Percentiles rank a stretch among this genome's conserved stretches.
Evolutionary conservation across 331 rosid genomes (phyloP).

Genomic region (Quercus lobata): DNA sequence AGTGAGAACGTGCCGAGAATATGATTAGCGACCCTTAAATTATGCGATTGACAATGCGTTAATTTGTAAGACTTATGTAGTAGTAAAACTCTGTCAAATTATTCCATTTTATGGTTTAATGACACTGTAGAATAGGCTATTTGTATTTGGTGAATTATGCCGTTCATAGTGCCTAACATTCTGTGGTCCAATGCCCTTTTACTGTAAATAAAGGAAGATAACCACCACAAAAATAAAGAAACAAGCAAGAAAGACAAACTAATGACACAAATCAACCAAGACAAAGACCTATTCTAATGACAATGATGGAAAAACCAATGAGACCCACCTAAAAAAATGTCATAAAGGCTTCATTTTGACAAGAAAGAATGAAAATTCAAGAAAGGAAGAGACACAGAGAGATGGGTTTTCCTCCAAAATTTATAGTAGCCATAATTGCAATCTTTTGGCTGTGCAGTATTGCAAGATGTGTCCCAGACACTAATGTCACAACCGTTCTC

Average conservation of each 20-base stretch:
- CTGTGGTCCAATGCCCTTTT: too few relatives aligned
- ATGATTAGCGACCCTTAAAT: too few relatives aligned
- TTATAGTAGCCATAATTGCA: slow-evolving; percentile 7
- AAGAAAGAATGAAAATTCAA: not conserved
- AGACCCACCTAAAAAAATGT: not conserved
- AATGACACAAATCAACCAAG: not conserved
- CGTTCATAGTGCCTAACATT: too few relatives aligned
- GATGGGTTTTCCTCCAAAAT: slow-evolving; percentile 22
- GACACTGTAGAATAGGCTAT: too few relatives aligned
- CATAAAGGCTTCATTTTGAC: not conserved
- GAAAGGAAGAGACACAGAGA: not conserved
- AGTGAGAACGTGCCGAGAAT: too few relatives aligned
- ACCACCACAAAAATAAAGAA: not conserved
- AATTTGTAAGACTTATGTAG: too few relatives aligned
- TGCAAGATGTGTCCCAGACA: slow-evolving; percentile 36
- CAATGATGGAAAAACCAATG: slow-evolving; percentile 10
- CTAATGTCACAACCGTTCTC: slow-evolving; percentile 32
- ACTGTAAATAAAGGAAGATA: too few relatives aligned
- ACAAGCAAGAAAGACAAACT: not conserved
- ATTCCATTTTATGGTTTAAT: too few relatives aligned
- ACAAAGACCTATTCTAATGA: not conserved
- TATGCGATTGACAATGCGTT: too few relatives aligned
- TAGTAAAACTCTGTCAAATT: too few relatives aligned
- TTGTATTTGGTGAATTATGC: too few relatives aligned
- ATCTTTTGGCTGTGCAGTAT: slow-evolving; percentile 9